Conservation (phyloP, 2,329 filamentous ascomycete species). For the Dothideomycetidae sp. region DNA sequence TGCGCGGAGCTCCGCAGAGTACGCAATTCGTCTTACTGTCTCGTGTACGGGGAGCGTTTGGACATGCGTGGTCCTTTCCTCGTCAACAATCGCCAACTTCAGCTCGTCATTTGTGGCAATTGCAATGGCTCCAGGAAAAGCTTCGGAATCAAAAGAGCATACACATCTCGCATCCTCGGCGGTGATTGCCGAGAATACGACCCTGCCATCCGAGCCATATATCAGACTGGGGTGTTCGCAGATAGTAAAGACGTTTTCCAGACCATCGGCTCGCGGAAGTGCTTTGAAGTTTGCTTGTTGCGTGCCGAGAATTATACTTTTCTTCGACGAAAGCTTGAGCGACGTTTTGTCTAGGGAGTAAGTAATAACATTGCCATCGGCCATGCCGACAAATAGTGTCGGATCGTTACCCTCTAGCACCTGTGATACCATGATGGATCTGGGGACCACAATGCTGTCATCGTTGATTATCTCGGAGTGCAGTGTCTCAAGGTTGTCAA, state of each 20-base stretch:
- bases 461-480: slow-evolving; percentile 45
- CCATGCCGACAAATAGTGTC: slow-evolving; percentile 77
- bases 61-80: slow-evolving; percentile 75
- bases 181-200: slow-evolving; percentile 87
- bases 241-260: slow-evolving; percentile 77
- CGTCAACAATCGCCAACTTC: slow-evolving; percentile 68
- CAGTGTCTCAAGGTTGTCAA: slow-evolving; percentile 51
- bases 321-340: slow-evolving; percentile 55
- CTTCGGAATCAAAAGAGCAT: slow-evolving; percentile 66
- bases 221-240: slow-evolving; percentile 91
- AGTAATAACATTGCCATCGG: slow-evolving; percentile 79
- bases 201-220: slow-evolving; percentile 72
- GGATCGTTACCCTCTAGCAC: slow-evolving; percentile 53
- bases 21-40: slow-evolving; percentile 75
- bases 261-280: slow-evolving; percentile 51
- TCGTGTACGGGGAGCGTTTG: slow-evolving; percentile 64
- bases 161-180: slow-evolving; percentile 72
- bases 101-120: slow-evolving; percentile 65
- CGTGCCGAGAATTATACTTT: slow-evolving; percentile 72
- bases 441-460: slow-evolving; percentile 64
- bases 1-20: slow-evolving; percentile 61
- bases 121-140: slow-evolving; percentile 67
- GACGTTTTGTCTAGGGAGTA: slow-evolving; percentile 54
- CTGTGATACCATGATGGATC: slow-evolving; percentile 66
- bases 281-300: slow-evolving; percentile 70